Percentiles rank a stretch among this genome's conserved stretches.
phyloP scores from a whole-genome alignment of 495 filamentous ascomycete genomes.

The Penicillium angulare region DNA sequence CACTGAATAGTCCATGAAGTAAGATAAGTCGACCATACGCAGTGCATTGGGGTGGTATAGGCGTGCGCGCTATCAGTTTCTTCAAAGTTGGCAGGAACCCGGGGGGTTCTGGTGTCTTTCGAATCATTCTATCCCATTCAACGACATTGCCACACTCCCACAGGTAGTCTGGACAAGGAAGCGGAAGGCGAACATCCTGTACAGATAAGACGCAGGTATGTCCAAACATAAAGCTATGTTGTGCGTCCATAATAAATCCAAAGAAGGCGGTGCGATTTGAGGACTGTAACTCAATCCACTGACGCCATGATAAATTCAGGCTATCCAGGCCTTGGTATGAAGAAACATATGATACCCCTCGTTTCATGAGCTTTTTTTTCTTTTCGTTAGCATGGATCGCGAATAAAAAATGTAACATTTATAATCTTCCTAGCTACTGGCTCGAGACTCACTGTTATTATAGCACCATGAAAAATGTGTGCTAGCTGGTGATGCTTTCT shows the following conservation, averaged over 20 bases:
- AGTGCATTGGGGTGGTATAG: not conserved
- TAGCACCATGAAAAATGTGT: constrained; percentile 19
- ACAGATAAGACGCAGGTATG: constrained; percentile 1
- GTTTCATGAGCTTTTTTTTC: not conserved
- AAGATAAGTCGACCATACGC: not conserved
- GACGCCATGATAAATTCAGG: not conserved
- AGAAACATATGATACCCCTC: not conserved
- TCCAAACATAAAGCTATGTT: constrained; percentile 1
- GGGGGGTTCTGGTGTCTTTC: not conserved
- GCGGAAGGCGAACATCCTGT: not conserved
- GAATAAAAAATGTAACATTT: not conserved
- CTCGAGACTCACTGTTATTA: constrained; percentile 8
- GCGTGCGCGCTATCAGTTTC: not conserved
- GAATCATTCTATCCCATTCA: not conserved
- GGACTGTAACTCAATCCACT: not conserved
- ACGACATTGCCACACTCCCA: not conserved
- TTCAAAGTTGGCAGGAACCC: not conserved
- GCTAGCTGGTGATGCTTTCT: constrained; percentile 17
- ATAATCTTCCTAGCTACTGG: too few species aligned
- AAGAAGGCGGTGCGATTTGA: not conserved
- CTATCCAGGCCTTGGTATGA: not conserved
- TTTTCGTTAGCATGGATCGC: not conserved
- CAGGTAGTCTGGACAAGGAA: not conserved
- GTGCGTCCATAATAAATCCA: not conserved
- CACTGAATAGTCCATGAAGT: not conserved